Evolutionary conservation across 257 asterid species (phyloP).

Genomic region (Linaria vulgaris): DNA sequence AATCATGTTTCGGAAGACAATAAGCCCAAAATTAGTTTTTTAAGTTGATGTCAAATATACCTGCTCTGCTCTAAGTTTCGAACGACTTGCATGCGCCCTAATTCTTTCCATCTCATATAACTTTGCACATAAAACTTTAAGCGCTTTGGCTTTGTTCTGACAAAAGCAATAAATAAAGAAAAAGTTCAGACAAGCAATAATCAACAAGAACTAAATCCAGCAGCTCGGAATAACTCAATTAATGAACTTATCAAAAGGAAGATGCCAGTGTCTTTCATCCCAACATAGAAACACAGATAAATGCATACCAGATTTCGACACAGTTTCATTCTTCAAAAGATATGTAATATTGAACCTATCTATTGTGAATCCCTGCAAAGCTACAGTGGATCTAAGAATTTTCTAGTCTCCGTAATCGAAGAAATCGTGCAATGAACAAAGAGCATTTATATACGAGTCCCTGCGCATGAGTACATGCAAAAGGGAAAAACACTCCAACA

Average conservation of each 20-base stretch:
- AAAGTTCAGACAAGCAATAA: slow-evolving; percentile 10
- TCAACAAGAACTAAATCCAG: slow-evolving; percentile 19
- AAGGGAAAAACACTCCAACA: background rate
- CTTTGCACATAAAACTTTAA: slow-evolving; percentile 81
- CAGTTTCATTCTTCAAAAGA: background rate
- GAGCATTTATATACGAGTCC: background rate
- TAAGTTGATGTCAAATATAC: slow-evolving; percentile 32
- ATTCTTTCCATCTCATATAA: slow-evolving; percentile 78
- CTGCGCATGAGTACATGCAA: background rate
- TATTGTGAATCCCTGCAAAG: background rate
- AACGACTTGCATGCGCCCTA: slow-evolving; percentile 60
- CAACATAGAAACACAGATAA: slow-evolving; percentile 14
- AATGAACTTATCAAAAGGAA: background rate
- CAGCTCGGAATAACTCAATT: background rate
- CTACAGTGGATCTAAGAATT: background rate
- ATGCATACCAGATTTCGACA: slow-evolving; percentile 14
- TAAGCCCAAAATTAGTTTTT: slow-evolving; percentile 3
- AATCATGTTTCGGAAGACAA: background rate
- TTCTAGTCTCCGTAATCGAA: background rate
- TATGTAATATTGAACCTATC: background rate
- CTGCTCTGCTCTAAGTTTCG: slow-evolving; percentile 83
- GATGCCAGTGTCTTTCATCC: too few relatives aligned
- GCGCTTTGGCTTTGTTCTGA: slow-evolving; percentile 92
- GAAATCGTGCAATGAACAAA: background rate
- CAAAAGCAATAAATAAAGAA: slow-evolving; percentile 19